Base-by-base conservation (phyloP, 2,329 filamentous ascomycete species). In the Tolypocladium sp. region DNA sequence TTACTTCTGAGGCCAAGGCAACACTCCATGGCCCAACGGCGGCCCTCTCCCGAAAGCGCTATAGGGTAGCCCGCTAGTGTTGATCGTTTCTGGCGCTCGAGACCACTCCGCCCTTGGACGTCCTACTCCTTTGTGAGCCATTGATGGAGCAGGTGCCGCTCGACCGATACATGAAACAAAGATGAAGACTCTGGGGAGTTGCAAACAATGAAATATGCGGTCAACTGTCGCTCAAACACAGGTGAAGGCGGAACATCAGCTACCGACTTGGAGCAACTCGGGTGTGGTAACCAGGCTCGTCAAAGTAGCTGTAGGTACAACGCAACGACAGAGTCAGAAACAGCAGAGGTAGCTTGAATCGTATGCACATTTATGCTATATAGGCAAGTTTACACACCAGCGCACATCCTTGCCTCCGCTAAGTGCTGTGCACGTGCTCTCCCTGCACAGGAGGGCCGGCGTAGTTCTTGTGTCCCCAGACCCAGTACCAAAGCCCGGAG, bases 381-480 rank as follows among this genome's bases (percentile, higher is more conserved):
- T 35, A 12, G 30, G 33, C 30, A 52, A n/a, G 17, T 35, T 33
- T 27, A n/a, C 8, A 17, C 25, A 27, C 22, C 13, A 22, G 13
- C 44, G 46, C 25, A 12, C 17, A n/a, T 17, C 27, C 3, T 6
- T 49, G 15, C 27, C 4, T 1, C 20, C 8, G 13, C 27, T 20
- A 56, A 27, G 20, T 40, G 54, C 22, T 30, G 38, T 56, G 54
- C 35, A 30, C 10, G n/a, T 57, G 49, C 6, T 73, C 70, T 58
- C 73, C 73, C 59, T 76, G 68, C 44, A 76, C 78, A n/a, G 80
- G 83, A 2, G 84, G 86, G 20, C 86, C 86, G 53, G 77, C 77
- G 73, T 89, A 89, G 73, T 90, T 83, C 73, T 84, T 82, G 73
- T 83, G 81, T 40, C 88, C 88, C 85, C 86, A 89, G 57, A 79